Evolutionary conservation across 805 yeast species (phyloP), one percentile per base, ranked within the genome.

Genomic region (Saccharomycopsis fermentans): DNA sequence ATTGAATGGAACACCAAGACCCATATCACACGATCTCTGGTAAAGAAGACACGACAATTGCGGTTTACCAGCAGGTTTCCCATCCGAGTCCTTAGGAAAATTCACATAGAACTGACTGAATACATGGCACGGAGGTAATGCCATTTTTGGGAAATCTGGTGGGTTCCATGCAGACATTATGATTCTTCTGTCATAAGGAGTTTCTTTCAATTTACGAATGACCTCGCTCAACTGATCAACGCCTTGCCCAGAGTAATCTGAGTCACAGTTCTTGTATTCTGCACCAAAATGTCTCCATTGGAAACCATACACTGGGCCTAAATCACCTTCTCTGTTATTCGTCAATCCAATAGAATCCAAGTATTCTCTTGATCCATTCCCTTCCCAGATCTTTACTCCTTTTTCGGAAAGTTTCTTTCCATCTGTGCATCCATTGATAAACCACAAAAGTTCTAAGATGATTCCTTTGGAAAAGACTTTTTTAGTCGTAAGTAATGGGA

Each of bases 201-300:
- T 90, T 6, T 81, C 87, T 66, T 86, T 90, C 64, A 94, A 74
- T 63, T 86, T 88, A 53, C 86, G 74, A 54, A 94, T 88, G 36
- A 94, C 82, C 52, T 87, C 85, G 6, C 82, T 80, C 39, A 94
- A 75, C 74, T 94, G 99, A 70, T 94, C 99, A 58, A 82, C 85
- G 12, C 99, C 99, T 69, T 88, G 77, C 3, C 90, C 92, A 0
- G 86, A 69, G 68, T 94, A 94, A 68, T 94, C 95, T 2, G 91
- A 78, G 60, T 92, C 90, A 68, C 96, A 89, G 57, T 90, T 90
- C 35, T 68, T 76, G 70, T 94, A 94, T 64, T 87, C 83, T 4
- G 99, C 99, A 51, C 99, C 99, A 71, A 94, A 94, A 72, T 94
- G 99, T 67, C 99, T 83, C 99, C 99, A 94, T 72, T 94, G 99